Conservation (phyloP, 2,329 filamentous ascomycete species). For the Pestalotiopsis sp. region DNA sequence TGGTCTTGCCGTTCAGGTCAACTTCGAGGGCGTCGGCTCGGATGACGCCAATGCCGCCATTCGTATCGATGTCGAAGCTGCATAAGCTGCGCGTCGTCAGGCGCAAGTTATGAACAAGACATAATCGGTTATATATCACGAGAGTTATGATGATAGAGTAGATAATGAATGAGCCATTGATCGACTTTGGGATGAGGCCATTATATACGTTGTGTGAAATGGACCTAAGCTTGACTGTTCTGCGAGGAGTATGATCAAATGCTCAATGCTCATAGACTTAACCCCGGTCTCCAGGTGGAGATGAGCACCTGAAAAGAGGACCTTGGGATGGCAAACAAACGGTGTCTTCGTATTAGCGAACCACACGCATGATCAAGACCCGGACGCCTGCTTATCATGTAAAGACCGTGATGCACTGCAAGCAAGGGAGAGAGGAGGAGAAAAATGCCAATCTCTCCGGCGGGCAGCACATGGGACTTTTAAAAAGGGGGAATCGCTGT, state of each 20-base stretch:
- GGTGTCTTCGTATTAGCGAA: not conserved
- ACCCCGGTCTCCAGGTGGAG: too few species aligned
- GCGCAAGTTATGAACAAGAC: not conserved
- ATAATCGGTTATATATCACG: not conserved
- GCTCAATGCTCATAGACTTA: too few species aligned
- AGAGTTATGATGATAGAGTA: not conserved
- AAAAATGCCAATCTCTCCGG: not conserved
- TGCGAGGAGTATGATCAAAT: too few species aligned
- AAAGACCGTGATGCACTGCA: not conserved
- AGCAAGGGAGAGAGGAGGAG: not conserved
- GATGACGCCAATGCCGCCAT: conserved; percentile 6
- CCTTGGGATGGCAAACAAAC: too few species aligned
- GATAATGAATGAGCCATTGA: not conserved
- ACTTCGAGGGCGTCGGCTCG: conserved; percentile 3
- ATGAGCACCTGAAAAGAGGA: too few species aligned
- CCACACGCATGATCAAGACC: not conserved
- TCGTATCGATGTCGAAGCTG: not conserved
- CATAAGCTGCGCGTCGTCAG: not conserved
- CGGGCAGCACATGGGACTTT: not conserved
- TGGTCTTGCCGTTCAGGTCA: conserved; percentile 7
- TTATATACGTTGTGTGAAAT: not conserved
- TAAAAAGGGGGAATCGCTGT: not conserved
- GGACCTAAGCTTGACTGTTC: too few species aligned
- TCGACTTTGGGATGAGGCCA: not conserved
- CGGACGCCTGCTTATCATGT: not conserved